Evolutionary conservation across 2,329 filamentous ascomycete species (phyloP).

Genomic region (Calonectria montana): DNA sequence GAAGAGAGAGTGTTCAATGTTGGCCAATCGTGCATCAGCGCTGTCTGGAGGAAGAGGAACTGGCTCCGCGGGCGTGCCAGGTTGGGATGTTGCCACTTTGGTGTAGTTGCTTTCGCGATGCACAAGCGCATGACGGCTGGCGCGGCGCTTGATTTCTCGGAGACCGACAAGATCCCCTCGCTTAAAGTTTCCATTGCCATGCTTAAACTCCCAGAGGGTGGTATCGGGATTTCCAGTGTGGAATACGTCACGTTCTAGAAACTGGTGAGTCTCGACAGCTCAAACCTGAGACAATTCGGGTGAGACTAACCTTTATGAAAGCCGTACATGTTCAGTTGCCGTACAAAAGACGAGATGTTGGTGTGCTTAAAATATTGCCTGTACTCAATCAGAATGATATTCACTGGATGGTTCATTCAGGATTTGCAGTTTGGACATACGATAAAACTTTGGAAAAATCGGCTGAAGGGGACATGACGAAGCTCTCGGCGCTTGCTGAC

Average conservation of each 20-base stretch:
- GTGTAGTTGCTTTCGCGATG: slow-evolving; percentile 89
- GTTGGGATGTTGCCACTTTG: slow-evolving; percentile 80
- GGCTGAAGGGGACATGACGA: slow-evolving; percentile 97
- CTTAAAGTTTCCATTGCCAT: slow-evolving; percentile 97
- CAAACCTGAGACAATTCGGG: slow-evolving; percentile 20
- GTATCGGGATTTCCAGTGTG: slow-evolving; percentile 94
- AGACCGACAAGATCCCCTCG: slow-evolving; percentile 91
- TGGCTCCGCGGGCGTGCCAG: slow-evolving; percentile 85
- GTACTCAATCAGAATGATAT: slow-evolving; percentile 24
- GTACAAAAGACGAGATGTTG: slow-evolving; percentile 98
- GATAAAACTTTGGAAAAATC: slow-evolving; percentile 98
- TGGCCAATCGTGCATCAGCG: slow-evolving; percentile 78
- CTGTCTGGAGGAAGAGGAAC: slow-evolving; percentile 78
- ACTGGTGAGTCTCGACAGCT: slow-evolving; percentile 8
- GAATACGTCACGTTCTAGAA: slow-evolving; percentile 93
- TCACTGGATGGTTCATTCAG: neutral
- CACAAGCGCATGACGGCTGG: slow-evolving; percentile 91
- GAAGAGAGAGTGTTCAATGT: slow-evolving; percentile 84
- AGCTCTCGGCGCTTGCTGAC: slow-evolving; percentile 94
- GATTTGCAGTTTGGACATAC: slow-evolving; percentile 67
- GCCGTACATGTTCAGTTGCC: slow-evolving; percentile 99
- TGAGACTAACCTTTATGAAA: slow-evolving; percentile 88
- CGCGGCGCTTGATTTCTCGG: slow-evolving; percentile 94
- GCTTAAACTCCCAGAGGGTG: slow-evolving; percentile 98
- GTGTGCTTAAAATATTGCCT: slow-evolving; percentile 99